Conservation (phyloP, 2,329 filamentous ascomycete species). For the Phyllosticta citrichinensis region DNA sequence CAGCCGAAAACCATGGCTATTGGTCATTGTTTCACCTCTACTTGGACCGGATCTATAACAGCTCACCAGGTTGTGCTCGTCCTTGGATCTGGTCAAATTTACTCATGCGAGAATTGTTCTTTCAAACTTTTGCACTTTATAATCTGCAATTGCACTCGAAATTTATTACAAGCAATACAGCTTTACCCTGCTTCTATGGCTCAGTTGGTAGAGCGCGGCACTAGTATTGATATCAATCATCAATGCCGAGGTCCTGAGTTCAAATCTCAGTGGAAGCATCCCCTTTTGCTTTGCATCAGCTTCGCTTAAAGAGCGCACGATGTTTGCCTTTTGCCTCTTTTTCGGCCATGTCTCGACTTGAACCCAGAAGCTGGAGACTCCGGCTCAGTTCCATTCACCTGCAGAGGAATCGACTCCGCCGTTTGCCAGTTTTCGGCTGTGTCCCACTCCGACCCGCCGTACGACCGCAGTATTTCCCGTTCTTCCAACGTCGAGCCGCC, state of each 20-base stretch:
- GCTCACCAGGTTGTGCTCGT: no score
- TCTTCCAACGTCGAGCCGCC: neutral
- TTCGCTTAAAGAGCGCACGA: neutral
- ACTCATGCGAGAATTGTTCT: no score
- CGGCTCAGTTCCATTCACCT: neutral
- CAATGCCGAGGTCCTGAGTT: conserved; percentile 10
- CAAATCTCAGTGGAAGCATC: conserved; percentile 10
- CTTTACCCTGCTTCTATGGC: conserved; percentile 2
- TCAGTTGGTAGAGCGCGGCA: conserved; percentile 11
- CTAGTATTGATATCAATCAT: conserved; percentile 1
- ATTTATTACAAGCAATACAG: no score
- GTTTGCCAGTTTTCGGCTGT: neutral
- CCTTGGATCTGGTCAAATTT: no score
- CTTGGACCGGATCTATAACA: no score
- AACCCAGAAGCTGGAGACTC: no score
- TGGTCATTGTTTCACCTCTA: no score
- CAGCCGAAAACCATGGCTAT: no score
- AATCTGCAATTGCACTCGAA: no score
- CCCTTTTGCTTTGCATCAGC: neutral
- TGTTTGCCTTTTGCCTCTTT: neutral
- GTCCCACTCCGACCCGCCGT: neutral
- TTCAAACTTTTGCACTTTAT: no score
- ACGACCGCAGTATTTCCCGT: neutral
- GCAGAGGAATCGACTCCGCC: no score
- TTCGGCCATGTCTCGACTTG: no score